Evolutionary conservation across 2,329 filamentous ascomycete genomes (phyloP).

Genomic region (Epichloe festucae): DNA sequence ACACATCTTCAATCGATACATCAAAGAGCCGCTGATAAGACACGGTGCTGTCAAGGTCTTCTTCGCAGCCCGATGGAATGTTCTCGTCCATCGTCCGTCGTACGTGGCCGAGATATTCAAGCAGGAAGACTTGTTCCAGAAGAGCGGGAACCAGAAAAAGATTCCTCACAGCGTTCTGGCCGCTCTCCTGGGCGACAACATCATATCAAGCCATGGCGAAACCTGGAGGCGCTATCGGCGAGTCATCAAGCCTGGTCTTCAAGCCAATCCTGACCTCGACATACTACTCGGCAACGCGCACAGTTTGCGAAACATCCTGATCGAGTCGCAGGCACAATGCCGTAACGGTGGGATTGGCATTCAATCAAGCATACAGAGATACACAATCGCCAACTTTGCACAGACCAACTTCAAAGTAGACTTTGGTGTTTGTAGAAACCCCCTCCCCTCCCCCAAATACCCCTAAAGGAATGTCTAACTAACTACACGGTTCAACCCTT

Average conservation of each 20-base stretch:
- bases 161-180: constrained; percentile 26
- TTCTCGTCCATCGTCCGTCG: constrained; percentile 30
- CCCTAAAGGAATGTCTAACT: not conserved
- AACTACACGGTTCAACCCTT: not conserved
- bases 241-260: constrained; percentile 24
- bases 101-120: constrained; percentile 28
- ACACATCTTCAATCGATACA: constrained; percentile 25
- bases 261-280: constrained; percentile 13
- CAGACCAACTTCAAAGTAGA: constrained; percentile 17
- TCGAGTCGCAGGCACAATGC: constrained; percentile 13
- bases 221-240: constrained; percentile 22
- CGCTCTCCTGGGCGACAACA: constrained; percentile 24
- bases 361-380: constrained; percentile 21
- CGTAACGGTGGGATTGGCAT: constrained; percentile 14
- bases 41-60: constrained; percentile 35
- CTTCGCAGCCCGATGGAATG: constrained; percentile 35
- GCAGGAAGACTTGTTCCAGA: constrained; percentile 19
- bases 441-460: accelerated
- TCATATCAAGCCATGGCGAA: constrained; percentile 24
- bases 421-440: constrained; percentile 10
- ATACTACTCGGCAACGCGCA: constrained; percentile 13
- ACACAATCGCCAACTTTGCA: constrained; percentile 23
- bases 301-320: constrained; percentile 16
- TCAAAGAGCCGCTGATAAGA: constrained; percentile 23
- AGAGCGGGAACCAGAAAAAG: constrained; percentile 28